A percentile compares a stretch with the other conserved stretches of the same genome.
Evolutionary conservation across 805 yeast genomes (phyloP).

Genomic region (Saturnispora hagleri): DNA sequence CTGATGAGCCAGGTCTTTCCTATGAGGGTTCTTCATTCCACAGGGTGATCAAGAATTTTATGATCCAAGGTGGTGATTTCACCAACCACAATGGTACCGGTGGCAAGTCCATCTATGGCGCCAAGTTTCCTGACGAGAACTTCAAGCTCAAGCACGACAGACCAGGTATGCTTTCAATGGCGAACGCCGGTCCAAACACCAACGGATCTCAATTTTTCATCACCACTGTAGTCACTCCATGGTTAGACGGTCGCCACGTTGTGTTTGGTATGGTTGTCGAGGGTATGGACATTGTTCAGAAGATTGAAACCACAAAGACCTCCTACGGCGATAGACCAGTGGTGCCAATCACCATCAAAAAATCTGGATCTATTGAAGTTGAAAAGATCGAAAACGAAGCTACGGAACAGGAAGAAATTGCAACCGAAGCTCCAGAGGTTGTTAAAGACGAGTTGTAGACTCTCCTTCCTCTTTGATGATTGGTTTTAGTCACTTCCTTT

Average conservation of each 20-base stretch:
- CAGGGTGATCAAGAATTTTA: conserved; percentile 60
- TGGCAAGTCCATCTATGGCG: conserved; percentile 67
- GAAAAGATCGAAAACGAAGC: conserved; percentile 6
- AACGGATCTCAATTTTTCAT: conserved; percentile 95
- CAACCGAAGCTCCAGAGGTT: conserved; percentile 11
- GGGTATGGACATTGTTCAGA: conserved; percentile 73
- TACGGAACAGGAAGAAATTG: background rate
- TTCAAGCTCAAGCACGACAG: conserved; percentile 58
- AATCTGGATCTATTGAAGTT: conserved; percentile 56
- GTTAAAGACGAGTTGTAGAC: conserved; percentile 30
- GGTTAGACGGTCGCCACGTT: conserved; percentile 94
- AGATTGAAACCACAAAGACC: conserved; percentile 69
- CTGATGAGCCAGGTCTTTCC: conserved; percentile 61
- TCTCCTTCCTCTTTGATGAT: background rate
- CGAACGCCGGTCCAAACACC: conserved; percentile 69
- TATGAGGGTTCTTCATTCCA: conserved; percentile 60
- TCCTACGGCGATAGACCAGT: conserved; percentile 63
- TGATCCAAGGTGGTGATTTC: conserved; percentile 80
- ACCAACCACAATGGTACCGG: conserved; percentile 63
- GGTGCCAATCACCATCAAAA: conserved; percentile 52
- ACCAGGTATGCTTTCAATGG: conserved; percentile 68
- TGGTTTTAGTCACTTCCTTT: background rate
- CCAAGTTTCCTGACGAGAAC: conserved; percentile 60
- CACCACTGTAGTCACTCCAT: conserved; percentile 80
- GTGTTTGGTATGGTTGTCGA: conserved; percentile 92